Conservation (phyloP, 805 yeast genomes). For the Candida maris region DNA sequence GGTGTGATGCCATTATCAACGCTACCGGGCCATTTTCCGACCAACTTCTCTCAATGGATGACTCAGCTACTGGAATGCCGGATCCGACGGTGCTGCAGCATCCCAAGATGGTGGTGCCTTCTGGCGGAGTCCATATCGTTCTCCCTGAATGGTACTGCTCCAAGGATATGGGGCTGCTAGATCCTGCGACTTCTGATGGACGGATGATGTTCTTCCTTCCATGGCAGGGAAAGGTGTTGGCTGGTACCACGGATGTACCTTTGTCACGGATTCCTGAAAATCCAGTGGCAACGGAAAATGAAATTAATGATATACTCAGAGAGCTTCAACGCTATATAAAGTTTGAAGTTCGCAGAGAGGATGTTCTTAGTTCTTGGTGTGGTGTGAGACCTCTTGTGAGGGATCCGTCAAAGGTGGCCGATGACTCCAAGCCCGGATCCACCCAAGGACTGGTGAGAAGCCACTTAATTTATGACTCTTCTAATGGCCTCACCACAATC, state of each 20-base stretch:
- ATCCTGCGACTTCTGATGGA: slow-evolving; percentile 91
- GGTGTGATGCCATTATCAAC: slow-evolving; percentile 74
- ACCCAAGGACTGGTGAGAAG: slow-evolving; percentile 91
- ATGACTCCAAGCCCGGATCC: slow-evolving; percentile 33
- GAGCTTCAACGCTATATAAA: slow-evolving; percentile 88
- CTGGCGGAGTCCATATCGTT: slow-evolving; percentile 89
- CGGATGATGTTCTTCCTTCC: slow-evolving; percentile 96
- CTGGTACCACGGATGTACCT: slow-evolving; percentile 96
- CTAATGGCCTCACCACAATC: slow-evolving; percentile 75
- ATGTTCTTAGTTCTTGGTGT: slow-evolving; percentile 93
- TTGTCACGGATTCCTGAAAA: slow-evolving; percentile 62
- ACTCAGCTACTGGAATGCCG: slow-evolving; percentile 60
- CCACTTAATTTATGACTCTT: slow-evolving; percentile 70
- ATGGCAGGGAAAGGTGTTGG: slow-evolving; percentile 95
- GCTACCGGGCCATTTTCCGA: slow-evolving; percentile 97
- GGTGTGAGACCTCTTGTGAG: slow-evolving; percentile 94
- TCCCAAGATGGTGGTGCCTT: slow-evolving; percentile 87
- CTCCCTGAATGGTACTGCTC: slow-evolving; percentile 93
- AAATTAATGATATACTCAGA: slow-evolving; percentile 78
- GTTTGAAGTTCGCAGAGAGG: slow-evolving; percentile 84
- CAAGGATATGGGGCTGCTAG: slow-evolving; percentile 78
- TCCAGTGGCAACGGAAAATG: slow-evolving; percentile 85
- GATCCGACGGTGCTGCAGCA: slow-evolving; percentile 26
- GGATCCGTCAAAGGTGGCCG: slow-evolving; percentile 55
- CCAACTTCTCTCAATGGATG: slow-evolving; percentile 80